A percentile compares a stretch with the other conserved stretches of the same genome.
Conservation (phyloP, 805 yeast species). For the Hanseniaspora nectarophila region DNA sequence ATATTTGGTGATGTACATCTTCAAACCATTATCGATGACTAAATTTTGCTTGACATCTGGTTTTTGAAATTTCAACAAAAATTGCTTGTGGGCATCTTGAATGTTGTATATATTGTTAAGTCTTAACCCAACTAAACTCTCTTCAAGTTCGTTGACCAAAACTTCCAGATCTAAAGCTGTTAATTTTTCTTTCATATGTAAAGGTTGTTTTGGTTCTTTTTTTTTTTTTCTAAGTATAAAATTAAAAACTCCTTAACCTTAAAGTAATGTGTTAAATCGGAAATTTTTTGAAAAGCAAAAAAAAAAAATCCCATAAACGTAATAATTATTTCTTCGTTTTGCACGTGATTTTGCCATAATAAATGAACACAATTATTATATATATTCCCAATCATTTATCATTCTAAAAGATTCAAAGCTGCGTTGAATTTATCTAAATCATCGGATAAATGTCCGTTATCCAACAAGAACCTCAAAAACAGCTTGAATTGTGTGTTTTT, state of each 20-base stretch:
- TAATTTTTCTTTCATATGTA: slow-evolving; percentile 58
- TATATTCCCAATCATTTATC: too few species aligned
- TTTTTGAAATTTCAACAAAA: slow-evolving; percentile 62
- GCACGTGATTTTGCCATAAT: not conserved
- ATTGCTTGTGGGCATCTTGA: slow-evolving; percentile 58
- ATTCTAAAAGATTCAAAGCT: not conserved
- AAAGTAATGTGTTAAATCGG: not conserved
- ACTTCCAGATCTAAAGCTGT: slow-evolving; percentile 72
- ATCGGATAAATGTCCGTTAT: not conserved
- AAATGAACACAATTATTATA: too few species aligned
- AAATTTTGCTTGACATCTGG: slow-evolving; percentile 71
- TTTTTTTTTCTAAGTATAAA: not conserved
- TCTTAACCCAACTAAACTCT: slow-evolving; percentile 49
- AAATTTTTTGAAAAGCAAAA: not conserved
- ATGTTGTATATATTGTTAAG: slow-evolving; percentile 78
- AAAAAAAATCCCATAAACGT: not conserved
- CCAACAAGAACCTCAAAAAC: slow-evolving; percentile 9
- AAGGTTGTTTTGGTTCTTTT: too few species aligned
- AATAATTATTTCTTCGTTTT: too few species aligned
- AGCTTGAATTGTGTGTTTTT: slow-evolving; percentile 16
- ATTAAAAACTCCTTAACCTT: not conserved
- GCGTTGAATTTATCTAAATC: not conserved
- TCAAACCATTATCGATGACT: slow-evolving; percentile 77
- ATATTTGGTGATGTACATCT: slow-evolving; percentile 65
- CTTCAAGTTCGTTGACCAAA: slow-evolving; percentile 52